Percentiles rank a stretch among this genome's conserved stretches.
Evolutionary conservation across 306 rosid genomes (phyloP).

Genomic region (Corylus heterophylla): DNA sequence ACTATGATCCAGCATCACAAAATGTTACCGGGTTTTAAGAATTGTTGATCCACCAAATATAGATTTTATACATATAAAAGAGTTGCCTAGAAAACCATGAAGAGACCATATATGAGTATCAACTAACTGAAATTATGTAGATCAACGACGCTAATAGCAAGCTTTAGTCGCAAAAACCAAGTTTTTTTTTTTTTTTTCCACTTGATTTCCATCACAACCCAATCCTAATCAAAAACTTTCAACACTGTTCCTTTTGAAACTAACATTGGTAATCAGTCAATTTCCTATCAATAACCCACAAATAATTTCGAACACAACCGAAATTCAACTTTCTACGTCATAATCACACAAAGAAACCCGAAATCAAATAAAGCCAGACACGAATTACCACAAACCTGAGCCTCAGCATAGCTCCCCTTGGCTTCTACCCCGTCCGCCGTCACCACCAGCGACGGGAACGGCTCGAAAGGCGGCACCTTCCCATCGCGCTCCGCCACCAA

Average conservation of each 20-base stretch:
- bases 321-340: background rate
- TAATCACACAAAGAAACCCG: background rate
- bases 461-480: conserved; percentile 47
- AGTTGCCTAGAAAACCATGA: background rate
- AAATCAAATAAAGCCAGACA: background rate
- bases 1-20: background rate
- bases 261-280: background rate
- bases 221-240: background rate
- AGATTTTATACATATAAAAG: background rate
- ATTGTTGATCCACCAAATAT: background rate
- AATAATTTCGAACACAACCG: background rate
- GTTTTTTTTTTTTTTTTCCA: background rate
- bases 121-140: background rate
- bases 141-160: background rate
- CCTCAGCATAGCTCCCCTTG: conserved; percentile 89
- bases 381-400: conserved; percentile 63
- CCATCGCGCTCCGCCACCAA: conserved; percentile 71
- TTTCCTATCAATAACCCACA: background rate
- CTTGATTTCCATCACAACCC: background rate
- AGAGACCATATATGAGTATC: background rate
- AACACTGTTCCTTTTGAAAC: too few relatives aligned
- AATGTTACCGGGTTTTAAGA: background rate
- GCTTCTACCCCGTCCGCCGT: conserved; percentile 67
- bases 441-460: conserved; percentile 74
- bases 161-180: background rate